Percentiles rank a stretch among this genome's conserved stretches.
These are phyloP conservation scores for Citrus medica DNA, from an alignment of 345 rosid genomes.

Conservation along the genomic window DNA sequence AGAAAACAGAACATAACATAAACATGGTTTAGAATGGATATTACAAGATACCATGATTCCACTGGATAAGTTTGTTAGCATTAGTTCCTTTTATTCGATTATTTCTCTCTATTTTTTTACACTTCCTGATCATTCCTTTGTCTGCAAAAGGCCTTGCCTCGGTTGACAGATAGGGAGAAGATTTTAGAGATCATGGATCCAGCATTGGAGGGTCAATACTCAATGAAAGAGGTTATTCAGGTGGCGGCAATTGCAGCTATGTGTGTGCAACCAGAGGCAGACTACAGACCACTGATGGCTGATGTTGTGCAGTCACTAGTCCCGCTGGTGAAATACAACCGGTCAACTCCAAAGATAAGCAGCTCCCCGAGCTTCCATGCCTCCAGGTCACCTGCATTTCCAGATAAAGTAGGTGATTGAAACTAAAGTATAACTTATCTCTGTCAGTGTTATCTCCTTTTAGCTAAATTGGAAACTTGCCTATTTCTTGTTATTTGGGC, in stretches of 20 bases:
- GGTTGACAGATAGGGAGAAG: conserved; percentile 75
- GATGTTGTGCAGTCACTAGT: conserved; percentile 87
- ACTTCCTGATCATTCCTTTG: background rate
- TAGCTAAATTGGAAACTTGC: background rate
- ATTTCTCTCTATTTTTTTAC: background rate
- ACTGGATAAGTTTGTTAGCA: background rate
- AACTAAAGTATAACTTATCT: background rate
- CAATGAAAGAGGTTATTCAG: conserved; percentile 75
- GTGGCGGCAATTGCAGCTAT: conserved; percentile 96
- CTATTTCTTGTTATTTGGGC: background rate
- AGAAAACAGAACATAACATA: too few relatives aligned
- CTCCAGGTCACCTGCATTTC: conserved; percentile 43
- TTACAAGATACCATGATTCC: background rate
- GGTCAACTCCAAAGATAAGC: conserved; percentile 49
- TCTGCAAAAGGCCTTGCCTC: conserved; percentile 63
- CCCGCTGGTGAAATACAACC: conserved; percentile 67
- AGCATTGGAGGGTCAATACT: conserved; percentile 70
- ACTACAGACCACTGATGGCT: conserved; percentile 93
- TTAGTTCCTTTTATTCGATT: background rate
- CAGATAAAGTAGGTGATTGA: conserved; percentile 25
- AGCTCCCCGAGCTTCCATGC: conserved; percentile 50
- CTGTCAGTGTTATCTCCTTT: background rate
- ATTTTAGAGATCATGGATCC: conserved; percentile 88
- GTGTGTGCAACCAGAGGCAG: conserved; percentile 92
- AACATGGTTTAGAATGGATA: background rate